A percentile compares a stretch with the other conserved stretches of the same genome.
Evolutionary conservation across 1,284 basidiomycete genomes (phyloP).

Genomic region (Malassezia vespertilionis): DNA sequence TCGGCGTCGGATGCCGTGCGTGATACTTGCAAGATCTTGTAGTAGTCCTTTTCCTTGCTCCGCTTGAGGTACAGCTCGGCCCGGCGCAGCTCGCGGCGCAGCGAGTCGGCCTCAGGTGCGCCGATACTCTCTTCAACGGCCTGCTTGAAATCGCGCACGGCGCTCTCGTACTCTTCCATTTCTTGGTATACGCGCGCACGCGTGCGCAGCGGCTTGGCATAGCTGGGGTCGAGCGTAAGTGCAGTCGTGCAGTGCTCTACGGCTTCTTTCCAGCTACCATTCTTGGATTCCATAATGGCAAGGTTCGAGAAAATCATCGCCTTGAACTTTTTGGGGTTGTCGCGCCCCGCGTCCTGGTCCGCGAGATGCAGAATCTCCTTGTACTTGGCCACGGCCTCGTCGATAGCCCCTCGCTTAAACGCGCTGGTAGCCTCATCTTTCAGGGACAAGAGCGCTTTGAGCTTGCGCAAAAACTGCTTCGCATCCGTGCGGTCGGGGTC

Average conservation of each 20-base stretch:
- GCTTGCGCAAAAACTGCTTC: constrained; percentile 60
- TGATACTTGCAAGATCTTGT: constrained; percentile 64
- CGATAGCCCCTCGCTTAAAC: constrained; percentile 59
- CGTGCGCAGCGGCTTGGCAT: constrained; percentile 74
- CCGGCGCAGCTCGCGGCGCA: constrained; percentile 54
- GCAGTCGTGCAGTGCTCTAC: constrained; percentile 62
- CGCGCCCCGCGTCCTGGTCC: constrained; percentile 21
- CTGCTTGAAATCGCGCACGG: constrained; percentile 64
- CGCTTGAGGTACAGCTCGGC: constrained; percentile 42
- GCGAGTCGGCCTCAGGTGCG: constrained; percentile 55
- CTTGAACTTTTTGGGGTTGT: constrained; percentile 31
- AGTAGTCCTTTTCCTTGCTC: constrained; percentile 52
- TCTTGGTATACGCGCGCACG: constrained; percentile 67
- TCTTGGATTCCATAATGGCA: constrained; percentile 66
- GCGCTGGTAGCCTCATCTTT: constrained; percentile 73
- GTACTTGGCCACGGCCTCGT: constrained; percentile 58
- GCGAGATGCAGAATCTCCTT: constrained; percentile 29
- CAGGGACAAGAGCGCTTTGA: constrained; percentile 65
- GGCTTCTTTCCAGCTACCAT: constrained; percentile 59
- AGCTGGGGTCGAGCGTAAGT: constrained; percentile 57
- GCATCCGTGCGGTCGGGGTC: constrained; percentile 69
- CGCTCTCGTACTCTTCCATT: constrained; percentile 62
- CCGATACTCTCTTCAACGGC: constrained; percentile 57
- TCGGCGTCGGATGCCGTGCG: constrained; percentile 68
- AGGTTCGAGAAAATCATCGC: constrained; percentile 71